These are phyloP conservation scores for Fusarium fujikuroi DNA, from an alignment of 2,329 filamentous ascomycete genomes.

Conservation along the genomic window DNA sequence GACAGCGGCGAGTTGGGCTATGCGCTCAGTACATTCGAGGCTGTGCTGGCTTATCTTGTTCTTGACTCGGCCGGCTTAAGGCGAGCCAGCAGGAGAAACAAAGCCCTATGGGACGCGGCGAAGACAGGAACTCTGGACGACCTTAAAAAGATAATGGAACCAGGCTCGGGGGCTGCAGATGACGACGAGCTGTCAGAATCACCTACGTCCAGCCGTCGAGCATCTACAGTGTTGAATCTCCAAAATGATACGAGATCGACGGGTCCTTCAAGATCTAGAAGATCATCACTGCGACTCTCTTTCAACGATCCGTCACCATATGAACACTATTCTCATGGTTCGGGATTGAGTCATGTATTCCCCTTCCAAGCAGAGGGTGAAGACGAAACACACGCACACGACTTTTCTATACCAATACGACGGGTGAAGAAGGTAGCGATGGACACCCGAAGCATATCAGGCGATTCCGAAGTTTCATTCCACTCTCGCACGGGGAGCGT, in stretches of 20 bases:
- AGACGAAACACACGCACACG: conserved; percentile 48
- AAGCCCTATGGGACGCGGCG: conserved; percentile 86
- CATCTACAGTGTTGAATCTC: conserved; percentile 61
- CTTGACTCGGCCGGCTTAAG: conserved; percentile 84
- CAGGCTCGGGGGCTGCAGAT: conserved; percentile 62
- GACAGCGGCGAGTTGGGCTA: conserved; percentile 97
- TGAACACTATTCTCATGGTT: conserved; percentile 65
- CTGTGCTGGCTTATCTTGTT: conserved; percentile 87
- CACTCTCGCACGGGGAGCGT: conserved; percentile 83
- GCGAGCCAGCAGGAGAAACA: conserved; percentile 86
- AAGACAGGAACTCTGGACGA: conserved; percentile 80
- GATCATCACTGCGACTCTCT: conserved; percentile 55
- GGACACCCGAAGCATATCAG: conserved; percentile 89
- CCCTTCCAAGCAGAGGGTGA: conserved; percentile 76
- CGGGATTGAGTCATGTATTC: conserved; percentile 84
- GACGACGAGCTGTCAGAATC: conserved; percentile 57
- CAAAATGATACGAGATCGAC: conserved; percentile 52
- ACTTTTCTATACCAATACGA: conserved; percentile 52
- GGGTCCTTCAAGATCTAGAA: conserved; percentile 45
- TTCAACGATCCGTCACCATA: conserved; percentile 45
- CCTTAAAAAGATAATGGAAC: conserved; percentile 83
- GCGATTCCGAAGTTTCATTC: conserved; percentile 84
- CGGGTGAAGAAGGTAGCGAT: conserved; percentile 84
- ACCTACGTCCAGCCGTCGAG: conserved; percentile 55
- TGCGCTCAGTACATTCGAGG: conserved; percentile 94